These are phyloP conservation scores for Alternaria incomplexa DNA, from an alignment of 2,329 filamentous ascomycete genomes.

Conservation along the genomic window DNA sequence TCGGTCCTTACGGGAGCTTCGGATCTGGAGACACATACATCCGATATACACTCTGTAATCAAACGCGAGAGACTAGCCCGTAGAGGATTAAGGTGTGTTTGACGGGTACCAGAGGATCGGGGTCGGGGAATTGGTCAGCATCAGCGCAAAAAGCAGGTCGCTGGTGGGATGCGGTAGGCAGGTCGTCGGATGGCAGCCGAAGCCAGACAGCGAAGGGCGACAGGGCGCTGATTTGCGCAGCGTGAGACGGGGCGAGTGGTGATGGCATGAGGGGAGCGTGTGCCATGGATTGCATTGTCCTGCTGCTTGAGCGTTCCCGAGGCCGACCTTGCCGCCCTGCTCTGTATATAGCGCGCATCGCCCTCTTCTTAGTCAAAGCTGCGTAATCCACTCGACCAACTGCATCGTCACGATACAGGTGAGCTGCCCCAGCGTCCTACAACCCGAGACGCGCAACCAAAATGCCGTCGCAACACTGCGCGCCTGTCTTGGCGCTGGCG, in stretches of 20 bases:
- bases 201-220: slow-evolving; percentile 12
- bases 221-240: neutral
- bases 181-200: slow-evolving; percentile 15
- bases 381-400: slow-evolving; percentile 27
- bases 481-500: slow-evolving; percentile 9
- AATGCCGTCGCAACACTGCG: slow-evolving; percentile 13
- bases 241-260: neutral
- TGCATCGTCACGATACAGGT: slow-evolving; percentile 26
- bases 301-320: slow-evolving; percentile 6
- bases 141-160: slow-evolving; percentile 7
- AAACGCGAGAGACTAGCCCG: neutral
- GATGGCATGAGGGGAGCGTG: neutral
- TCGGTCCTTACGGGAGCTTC: slow-evolving; percentile 17
- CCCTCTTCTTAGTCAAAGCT: slow-evolving; percentile 28
- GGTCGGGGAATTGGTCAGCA: slow-evolving; percentile 28
- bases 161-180: slow-evolving; percentile 13
- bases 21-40: slow-evolving; percentile 21
- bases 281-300: neutral
- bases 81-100: slow-evolving; percentile 13
- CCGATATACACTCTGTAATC: slow-evolving; percentile 18
- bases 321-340: slow-evolving; percentile 8
- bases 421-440: slow-evolving; percentile 16
- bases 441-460: slow-evolving; percentile 10
- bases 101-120: slow-evolving; percentile 14
- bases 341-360: slow-evolving; percentile 15